These are phyloP conservation scores for Backusella tarrabulga DNA, from an alignment of 192 early-diverging fungal species.

Conservation along the genomic window DNA sequence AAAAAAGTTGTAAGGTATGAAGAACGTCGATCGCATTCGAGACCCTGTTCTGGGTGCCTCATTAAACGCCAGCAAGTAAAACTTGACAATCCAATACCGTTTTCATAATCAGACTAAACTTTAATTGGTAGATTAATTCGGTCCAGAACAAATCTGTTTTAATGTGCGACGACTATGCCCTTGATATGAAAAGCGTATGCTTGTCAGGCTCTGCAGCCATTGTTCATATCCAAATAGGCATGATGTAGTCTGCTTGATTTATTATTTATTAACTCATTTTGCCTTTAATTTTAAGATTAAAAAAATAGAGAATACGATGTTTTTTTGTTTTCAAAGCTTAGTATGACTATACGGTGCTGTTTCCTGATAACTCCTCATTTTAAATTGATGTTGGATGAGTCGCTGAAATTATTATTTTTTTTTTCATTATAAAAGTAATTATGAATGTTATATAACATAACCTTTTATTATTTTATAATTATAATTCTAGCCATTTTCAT, in stretches of 20 bases:
- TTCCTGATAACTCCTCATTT: neutral
- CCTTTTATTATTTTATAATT: neutral
- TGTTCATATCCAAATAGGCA: neutral
- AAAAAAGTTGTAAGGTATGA: neutral
- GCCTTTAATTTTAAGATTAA: neutral
- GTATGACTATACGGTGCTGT: neutral
- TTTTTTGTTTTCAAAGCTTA: neutral
- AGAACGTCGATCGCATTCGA: constrained; percentile 17
- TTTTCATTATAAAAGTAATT: neutral
- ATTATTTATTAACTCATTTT: neutral
- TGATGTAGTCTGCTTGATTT: neutral
- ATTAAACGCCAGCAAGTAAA: constrained; percentile 10
- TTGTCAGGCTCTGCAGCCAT: neutral
- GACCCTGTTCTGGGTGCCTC: constrained; percentile 12
- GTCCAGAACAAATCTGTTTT: constrained; percentile 21
- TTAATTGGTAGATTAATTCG: constrained; percentile 15
- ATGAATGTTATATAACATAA: neutral
- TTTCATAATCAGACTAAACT: constrained; percentile 22
- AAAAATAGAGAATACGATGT: neutral
- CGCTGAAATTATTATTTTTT: neutral
- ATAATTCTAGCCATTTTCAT: neutral
- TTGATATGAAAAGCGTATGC: neutral
- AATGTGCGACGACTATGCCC: neutral
- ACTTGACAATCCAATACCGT: constrained; percentile 20
- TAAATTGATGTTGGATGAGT: neutral